Conservation (phyloP, 441 rosid species). For the Bocquillonia castaneifolia region DNA sequence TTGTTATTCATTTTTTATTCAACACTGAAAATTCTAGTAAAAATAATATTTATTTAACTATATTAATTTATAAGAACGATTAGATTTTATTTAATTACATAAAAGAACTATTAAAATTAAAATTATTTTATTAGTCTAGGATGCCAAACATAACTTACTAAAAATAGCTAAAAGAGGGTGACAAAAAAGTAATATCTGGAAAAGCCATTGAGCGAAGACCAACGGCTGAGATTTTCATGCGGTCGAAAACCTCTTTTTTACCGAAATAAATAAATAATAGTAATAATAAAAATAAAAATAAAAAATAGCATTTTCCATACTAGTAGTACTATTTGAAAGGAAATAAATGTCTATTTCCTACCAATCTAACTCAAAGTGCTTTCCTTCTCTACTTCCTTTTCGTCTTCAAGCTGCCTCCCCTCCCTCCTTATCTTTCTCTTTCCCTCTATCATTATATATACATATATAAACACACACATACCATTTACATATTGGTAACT, state of each 20-base stretch:
- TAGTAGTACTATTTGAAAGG: neutral
- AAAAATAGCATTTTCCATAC: neutral
- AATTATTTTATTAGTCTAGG: no score
- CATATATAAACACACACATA: neutral
- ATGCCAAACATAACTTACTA: no score
- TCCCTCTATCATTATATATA: neutral
- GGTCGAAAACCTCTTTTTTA: slow-evolving; percentile 5
- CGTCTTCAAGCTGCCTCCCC: neutral
- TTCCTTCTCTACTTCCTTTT: slow-evolving; percentile 2
- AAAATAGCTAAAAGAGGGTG: no score
- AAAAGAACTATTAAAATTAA: no score
- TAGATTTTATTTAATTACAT: no score
- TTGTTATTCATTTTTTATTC: no score
- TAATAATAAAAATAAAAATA: neutral
- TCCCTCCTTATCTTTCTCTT: neutral
- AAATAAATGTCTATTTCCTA: neutral
- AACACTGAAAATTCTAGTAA: no score
- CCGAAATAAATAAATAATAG: neutral
- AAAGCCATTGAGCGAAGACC: neutral
- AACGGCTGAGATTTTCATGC: slow-evolving; percentile 15
- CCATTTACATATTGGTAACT: neutral
- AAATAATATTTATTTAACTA: no score
- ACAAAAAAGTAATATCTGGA: no score
- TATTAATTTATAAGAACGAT: no score
- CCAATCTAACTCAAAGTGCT: neutral